Evolutionary conservation across 2,329 filamentous ascomycete species (phyloP).

Genomic region (Aspergillus costaricaensis): DNA sequence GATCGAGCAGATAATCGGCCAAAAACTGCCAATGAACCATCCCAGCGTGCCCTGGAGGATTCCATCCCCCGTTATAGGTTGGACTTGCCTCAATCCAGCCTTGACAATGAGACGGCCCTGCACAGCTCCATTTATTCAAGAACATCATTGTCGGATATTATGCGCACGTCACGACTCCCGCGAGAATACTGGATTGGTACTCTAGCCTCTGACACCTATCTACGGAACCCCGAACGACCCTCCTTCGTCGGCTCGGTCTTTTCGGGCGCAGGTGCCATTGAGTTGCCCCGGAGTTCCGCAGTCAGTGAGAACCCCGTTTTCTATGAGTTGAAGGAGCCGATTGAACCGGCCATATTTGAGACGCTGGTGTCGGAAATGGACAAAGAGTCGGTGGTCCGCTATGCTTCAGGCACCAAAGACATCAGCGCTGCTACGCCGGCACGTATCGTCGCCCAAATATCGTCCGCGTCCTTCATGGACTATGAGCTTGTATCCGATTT

Average conservation of each 20-base stretch:
- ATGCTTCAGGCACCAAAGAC: constrained; percentile 67
- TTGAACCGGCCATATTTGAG: constrained; percentile 70
- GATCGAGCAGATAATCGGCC: constrained; percentile 68
- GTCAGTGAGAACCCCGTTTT: constrained; percentile 43
- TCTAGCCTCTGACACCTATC: constrained; percentile 27
- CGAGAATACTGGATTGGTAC: constrained; percentile 31
- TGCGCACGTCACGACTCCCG: constrained; percentile 64
- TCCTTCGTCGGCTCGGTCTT: constrained; percentile 43
- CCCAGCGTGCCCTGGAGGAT: constrained; percentile 66
- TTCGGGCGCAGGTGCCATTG: constrained; percentile 36
- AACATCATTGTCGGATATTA: constrained; percentile 69
- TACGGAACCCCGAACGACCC: constrained; percentile 30
- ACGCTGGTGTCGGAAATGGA: constrained; percentile 78
- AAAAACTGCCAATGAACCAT: constrained; percentile 62
- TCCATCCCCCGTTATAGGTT: constrained; percentile 82
- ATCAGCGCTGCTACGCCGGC: constrained; percentile 89
- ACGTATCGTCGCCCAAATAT: constrained; percentile 92
- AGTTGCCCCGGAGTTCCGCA: constrained; percentile 33
- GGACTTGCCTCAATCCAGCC: constrained; percentile 78
- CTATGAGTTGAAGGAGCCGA: constrained; percentile 63
- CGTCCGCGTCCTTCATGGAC: constrained; percentile 91
- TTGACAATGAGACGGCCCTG: constrained; percentile 72
- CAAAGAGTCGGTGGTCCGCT: constrained; percentile 78
- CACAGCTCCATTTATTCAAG: constrained; percentile 74
- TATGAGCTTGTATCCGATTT: constrained; percentile 98